Percentiles rank a stretch among this genome's conserved stretches.
Evolutionary conservation across 306 rosid genomes (phyloP).

Genomic region (Dicorynia guianensis): DNA sequence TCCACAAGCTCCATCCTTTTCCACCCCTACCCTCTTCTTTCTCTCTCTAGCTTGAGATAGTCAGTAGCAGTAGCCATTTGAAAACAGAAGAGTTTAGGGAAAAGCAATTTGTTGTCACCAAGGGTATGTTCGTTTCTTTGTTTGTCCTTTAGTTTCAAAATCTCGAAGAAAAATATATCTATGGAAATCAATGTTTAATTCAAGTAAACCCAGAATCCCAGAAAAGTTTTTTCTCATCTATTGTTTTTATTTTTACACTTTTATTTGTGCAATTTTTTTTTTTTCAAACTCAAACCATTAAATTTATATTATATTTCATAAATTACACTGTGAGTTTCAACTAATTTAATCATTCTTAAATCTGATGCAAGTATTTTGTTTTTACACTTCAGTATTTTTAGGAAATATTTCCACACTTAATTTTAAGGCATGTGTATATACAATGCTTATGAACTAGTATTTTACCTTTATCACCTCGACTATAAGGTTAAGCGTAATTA

Average conservation of each 20-base stretch:
- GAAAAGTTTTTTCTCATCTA: no score
- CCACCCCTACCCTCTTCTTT: conserved; percentile 27
- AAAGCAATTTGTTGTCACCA: conserved; percentile 83
- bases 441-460: no score
- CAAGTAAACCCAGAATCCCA: conserved; percentile 19
- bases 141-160: conserved; percentile 55
- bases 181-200: conserved; percentile 28
- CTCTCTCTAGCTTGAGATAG: conserved; percentile 35
- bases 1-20: conserved; percentile 31
- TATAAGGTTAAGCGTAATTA: no score
- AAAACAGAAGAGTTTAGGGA: conserved; percentile 54
- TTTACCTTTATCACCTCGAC: no score
- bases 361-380: no score
- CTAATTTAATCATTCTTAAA: no score
- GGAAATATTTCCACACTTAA: neutral
- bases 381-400: no score
- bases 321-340: no score
- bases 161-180: conserved; percentile 27
- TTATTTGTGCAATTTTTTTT: no score
- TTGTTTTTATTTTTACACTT: no score
- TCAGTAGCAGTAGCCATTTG: conserved; percentile 42
- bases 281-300: no score
- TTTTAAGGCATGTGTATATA: conserved; percentile 24
- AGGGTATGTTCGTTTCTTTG: conserved; percentile 69
- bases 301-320: no score